Evolutionary conservation across 1,284 basidiomycete genomes (phyloP), one percentile per base, ranked within the genome.

Genomic region (Leccinum variabile): DNA sequence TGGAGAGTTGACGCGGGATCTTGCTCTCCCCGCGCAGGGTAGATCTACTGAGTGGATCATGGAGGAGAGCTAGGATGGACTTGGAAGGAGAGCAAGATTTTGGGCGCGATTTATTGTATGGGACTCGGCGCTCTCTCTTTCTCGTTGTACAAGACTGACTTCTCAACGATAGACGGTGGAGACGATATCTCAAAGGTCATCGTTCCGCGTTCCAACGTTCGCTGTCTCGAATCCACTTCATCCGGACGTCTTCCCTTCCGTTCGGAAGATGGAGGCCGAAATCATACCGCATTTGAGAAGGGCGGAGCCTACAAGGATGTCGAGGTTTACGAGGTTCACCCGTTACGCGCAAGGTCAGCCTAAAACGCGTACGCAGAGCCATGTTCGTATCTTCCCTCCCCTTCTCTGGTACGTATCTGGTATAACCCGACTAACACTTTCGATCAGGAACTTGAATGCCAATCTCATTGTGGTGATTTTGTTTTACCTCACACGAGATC

Each of bases 251-350:
- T 98, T 99, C 79, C 96, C 97, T 1, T 91, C 92, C 0, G 81
- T 98, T 5, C 84, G 97, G 57, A 96, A 97, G 79, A 99, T 99
- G 97, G 97, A 99, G 74, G 91, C 95, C 8, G 96, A 98, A 74
- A 86, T 98, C 97, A 98, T 74, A 95, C 95, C 2, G 97, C 97
- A 0, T 99, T 99, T 73, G 90, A 94, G 81, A 99, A 99, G 76
- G 95, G 91, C 5, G 89, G 87, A 3, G 84, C 88, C 30, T 98
- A 98, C 78, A 87, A 98, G 71, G 86, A 87, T n/a, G 88, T 98
- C 81, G 98, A 97, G 79, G 81, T 97, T 1, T 94, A 95, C 72
- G 84, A 86, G 52, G 87, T 99, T 56, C 93, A 94, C 81, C 83
- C 1, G 74, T 80, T 28, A 95, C 94, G 10, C 88, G 97, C 25